Evolutionary conservation across 768 basidiomycete species (phyloP).

Genomic region (Suillus sp.): DNA sequence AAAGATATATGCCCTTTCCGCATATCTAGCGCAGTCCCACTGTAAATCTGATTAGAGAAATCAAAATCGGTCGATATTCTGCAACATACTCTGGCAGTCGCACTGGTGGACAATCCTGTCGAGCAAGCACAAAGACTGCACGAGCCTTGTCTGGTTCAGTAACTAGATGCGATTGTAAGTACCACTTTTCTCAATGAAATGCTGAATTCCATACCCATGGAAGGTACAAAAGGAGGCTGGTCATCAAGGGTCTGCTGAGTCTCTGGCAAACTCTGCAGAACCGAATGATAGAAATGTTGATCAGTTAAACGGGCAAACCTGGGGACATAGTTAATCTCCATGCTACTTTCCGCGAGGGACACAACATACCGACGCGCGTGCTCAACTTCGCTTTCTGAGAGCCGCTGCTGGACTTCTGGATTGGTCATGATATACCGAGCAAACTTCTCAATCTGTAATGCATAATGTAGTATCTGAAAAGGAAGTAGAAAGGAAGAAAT

Average conservation of each 20-base stretch:
- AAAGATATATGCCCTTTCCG: constrained; percentile 81
- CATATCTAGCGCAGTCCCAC: constrained; percentile 75
- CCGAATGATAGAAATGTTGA: constrained; percentile 75
- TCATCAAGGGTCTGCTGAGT: constrained; percentile 80
- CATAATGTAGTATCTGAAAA: constrained; percentile 19
- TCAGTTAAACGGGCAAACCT: constrained; percentile 81
- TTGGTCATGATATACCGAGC: constrained; percentile 76
- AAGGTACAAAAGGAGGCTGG: constrained; percentile 64
- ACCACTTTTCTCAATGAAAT: neutral
- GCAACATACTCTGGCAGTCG: constrained; percentile 66
- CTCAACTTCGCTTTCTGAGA: constrained; percentile 82
- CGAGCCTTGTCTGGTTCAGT: constrained; percentile 72
- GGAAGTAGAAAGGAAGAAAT: constrained; percentile 18
- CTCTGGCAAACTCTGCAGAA: constrained; percentile 81
- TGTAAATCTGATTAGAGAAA: constrained; percentile 26
- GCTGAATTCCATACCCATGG: constrained; percentile 59
- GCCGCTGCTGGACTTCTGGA: constrained; percentile 69
- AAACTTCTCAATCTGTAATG: constrained; percentile 79
- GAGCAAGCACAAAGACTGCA: constrained; percentile 83
- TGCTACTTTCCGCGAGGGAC: constrained; percentile 3
- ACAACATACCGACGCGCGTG: constrained; percentile 69
- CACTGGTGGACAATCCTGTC: constrained; percentile 66
- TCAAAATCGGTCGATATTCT: neutral
- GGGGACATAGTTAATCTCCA: constrained; percentile 1
- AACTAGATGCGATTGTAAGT: constrained; percentile 48